Evolutionary conservation across 495 filamentous ascomycete species (phyloP), one percentile per base, ranked within the genome.

Genomic region (Glarea lozoyensis): DNA sequence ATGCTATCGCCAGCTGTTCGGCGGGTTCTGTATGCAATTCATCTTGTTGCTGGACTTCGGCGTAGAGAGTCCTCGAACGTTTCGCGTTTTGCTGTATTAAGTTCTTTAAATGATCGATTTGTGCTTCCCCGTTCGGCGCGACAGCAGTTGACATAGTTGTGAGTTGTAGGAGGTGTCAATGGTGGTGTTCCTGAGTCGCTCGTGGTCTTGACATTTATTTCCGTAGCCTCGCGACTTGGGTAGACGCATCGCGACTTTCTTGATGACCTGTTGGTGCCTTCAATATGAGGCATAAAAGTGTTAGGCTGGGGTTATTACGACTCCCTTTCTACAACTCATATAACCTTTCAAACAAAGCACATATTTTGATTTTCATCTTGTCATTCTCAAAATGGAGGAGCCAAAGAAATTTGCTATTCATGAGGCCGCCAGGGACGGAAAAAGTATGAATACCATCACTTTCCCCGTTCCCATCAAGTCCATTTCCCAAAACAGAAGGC

Each of bases 341-440:
- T 19, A 16, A 13, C 25, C n/a, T 33, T 17, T 29, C 25, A 4
- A 32, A 4, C 17, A 21, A 12, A 16, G 11, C 16, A 22, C 9
- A 16, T 4, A 39, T 23, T 21, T 22, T 20, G 5, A 7, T 22
- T 38, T 16, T 12, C 13, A 19, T 39, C 16, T 39, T 22, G 13
- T 4, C 19, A 12, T 22, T 7, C 3, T 7, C 3, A 45, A 13
- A n/a, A 52, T 50, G 46, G 44, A 53, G 30, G 50, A 50, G 31
- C 38, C 42, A n/a, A 50, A 73, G 21, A 89, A 85, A 58, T 93
- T 78, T 58, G 83, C 85, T 40, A 79, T 96, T 34, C 92, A 98
- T 55, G 88, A 84, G 51, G 92, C 92, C 18, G 79, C 84, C 35
- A 73, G 92, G 42, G 87, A 95, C 60, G 89, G 92, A 24, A 85